A percentile compares a stretch with the other conserved stretches of the same genome.
These are phyloP conservation scores for Sclerotinia sclerotiorum DNA, from an alignment of 2,329 filamentous ascomycete genomes.

Conservation along the genomic window DNA sequence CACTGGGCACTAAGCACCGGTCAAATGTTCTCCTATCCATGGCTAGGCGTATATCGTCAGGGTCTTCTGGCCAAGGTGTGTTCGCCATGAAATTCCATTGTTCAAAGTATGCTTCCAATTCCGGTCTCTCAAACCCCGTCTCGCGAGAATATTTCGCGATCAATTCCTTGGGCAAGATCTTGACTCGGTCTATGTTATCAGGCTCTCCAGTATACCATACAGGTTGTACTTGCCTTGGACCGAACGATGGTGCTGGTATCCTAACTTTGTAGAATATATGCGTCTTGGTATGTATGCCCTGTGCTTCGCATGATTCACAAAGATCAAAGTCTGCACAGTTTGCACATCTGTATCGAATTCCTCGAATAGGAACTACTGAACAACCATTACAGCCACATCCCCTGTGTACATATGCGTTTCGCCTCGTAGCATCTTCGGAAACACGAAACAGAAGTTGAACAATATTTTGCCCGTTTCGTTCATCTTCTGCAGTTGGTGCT, in stretches of 20 bases:
- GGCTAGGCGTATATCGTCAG: slow-evolving; percentile 72
- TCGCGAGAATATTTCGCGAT: slow-evolving; percentile 68
- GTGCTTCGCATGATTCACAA: slow-evolving; percentile 87
- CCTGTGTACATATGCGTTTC: slow-evolving; percentile 87
- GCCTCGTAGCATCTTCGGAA: slow-evolving; percentile 85
- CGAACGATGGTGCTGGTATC: slow-evolving; percentile 82
- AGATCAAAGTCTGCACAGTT: slow-evolving; percentile 97
- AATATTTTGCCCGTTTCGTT: slow-evolving; percentile 69
- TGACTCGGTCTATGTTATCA: slow-evolving; percentile 58
- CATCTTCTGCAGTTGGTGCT: slow-evolving; percentile 22
- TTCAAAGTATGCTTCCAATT: slow-evolving; percentile 92
- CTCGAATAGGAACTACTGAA: slow-evolving; percentile 82
- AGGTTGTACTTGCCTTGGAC: slow-evolving; percentile 74
- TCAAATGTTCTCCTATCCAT: slow-evolving; percentile 95
- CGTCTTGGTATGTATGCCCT: slow-evolving; percentile 73
- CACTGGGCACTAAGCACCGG: slow-evolving; percentile 82
- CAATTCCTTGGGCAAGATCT: slow-evolving; percentile 62
- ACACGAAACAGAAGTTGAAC: slow-evolving; percentile 87
- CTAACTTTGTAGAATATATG: slow-evolving; percentile 97
- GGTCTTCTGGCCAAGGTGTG: slow-evolving; percentile 78
- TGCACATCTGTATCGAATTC: slow-evolving; percentile 88
- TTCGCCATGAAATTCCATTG: slow-evolving; percentile 95
- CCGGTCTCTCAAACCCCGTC: slow-evolving; percentile 78
- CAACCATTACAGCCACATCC: slow-evolving; percentile 92
- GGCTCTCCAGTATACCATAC: slow-evolving; percentile 90